These are phyloP conservation scores for Aureobasidium namibiae DNA, from an alignment of 2,329 filamentous ascomycete genomes.

Conservation along the genomic window DNA sequence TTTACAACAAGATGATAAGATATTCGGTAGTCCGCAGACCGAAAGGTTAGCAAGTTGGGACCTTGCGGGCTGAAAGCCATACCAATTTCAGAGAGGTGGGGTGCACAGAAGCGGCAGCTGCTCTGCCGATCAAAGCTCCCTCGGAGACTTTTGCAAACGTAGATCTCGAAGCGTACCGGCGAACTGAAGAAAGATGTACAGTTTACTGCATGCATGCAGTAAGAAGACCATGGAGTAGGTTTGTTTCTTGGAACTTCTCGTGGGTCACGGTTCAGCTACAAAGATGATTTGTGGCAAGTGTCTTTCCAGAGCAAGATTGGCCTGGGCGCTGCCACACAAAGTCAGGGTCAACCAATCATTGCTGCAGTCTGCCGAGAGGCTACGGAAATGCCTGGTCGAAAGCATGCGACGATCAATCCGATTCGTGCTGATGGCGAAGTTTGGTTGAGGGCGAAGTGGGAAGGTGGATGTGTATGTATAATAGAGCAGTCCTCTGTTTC, in stretches of 20 bases:
- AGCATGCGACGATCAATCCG: slow-evolving; percentile 7
- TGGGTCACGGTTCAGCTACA: slow-evolving; percentile 11
- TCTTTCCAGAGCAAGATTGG: not conserved
- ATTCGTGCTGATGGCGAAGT: slow-evolving; percentile 7
- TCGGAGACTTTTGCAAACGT: not conserved
- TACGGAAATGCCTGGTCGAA: slow-evolving; percentile 7
- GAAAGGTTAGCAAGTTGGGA: not conserved
- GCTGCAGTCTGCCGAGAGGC: slow-evolving; percentile 2
- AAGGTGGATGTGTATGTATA: not conserved
- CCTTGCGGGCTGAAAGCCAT: not conserved
- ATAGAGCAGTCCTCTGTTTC: slow-evolving; percentile 8
- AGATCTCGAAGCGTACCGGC: not conserved
- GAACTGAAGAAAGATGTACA: not conserved
- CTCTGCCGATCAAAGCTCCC: not conserved
- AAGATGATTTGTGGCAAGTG: not conserved
- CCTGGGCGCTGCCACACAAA: slow-evolving; percentile 4
- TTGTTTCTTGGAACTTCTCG: slow-evolving; percentile 1
- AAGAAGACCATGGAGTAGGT: not conserved
- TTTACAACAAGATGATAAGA: not conserved
- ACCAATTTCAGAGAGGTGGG: not conserved
- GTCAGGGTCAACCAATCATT: slow-evolving; percentile 11
- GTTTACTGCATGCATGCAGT: slow-evolving; percentile 1
- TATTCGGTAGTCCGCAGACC: not conserved
- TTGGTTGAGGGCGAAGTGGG: not conserved
- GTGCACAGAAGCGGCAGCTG: not conserved